Conservation (phyloP, 768 basidiomycete species). For the Lactarius indigo region DNA sequence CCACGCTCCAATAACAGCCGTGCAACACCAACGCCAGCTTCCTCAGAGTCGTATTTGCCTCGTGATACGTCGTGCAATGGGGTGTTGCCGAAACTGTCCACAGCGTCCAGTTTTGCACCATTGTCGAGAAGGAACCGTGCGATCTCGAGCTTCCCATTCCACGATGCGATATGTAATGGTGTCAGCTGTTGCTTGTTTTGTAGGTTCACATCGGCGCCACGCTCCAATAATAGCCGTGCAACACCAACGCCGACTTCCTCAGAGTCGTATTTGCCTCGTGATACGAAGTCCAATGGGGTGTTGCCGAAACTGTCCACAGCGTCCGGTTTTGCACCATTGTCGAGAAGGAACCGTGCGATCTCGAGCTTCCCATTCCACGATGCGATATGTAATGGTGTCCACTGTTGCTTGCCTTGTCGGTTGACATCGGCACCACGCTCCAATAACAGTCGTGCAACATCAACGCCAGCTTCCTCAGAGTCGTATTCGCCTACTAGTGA, state of each 20-base stretch:
- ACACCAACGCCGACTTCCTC: no score
- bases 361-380: background rate
- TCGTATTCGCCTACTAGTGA: background rate
- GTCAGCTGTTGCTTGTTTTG: background rate
- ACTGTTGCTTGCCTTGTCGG: no score
- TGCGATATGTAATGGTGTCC: background rate
- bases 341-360: background rate
- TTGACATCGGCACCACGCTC: background rate
- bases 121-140: no score
- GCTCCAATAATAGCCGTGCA: background rate
- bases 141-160: no score
- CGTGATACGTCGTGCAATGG: no score
- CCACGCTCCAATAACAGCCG: background rate
- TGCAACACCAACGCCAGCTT: background rate
- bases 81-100: no score
- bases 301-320: background rate
- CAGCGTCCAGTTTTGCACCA: no score
- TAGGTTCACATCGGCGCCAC: background rate
- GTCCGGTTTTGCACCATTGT: background rate
- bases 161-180: background rate
- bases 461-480: background rate
- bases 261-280: background rate
- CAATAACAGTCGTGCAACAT: background rate
- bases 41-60: no score
- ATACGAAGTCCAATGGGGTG: background rate